phyloP scores from a whole-genome alignment of 208 protist species.

The Trypanosoma scelopori region DNA sequence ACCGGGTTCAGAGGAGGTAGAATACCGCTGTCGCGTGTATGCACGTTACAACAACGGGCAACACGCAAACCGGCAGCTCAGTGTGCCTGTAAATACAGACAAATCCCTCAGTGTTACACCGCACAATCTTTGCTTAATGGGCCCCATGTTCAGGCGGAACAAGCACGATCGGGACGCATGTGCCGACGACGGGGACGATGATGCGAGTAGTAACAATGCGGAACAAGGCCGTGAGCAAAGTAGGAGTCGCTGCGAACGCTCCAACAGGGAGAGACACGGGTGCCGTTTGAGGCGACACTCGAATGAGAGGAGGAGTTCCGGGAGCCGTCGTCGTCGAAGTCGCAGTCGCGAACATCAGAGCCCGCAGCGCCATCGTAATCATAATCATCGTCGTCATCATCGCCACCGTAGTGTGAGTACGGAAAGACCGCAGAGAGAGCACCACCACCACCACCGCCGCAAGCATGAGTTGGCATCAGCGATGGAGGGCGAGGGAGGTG shows the following conservation, averaged over 20 bases:
- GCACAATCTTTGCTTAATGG: conserved; percentile 19
- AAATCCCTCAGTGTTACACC: conserved; percentile 22
- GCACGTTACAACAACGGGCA: conserved; percentile 23
- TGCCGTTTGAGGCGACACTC: conserved; percentile 4
- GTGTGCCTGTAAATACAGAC: conserved; percentile 20
- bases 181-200: background rate
- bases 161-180: background rate
- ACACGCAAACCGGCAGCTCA: conserved; percentile 6
- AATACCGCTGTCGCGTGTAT: conserved; percentile 41
- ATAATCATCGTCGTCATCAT: background rate
- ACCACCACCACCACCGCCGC: background rate
- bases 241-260: conserved; percentile 7
- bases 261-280: conserved; percentile 7
- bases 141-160: conserved; percentile 10
- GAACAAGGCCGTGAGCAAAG: background rate
- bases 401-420: background rate
- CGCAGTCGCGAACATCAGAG: conserved; percentile 2
- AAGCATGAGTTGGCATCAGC: background rate
- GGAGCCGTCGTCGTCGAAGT: conserved; percentile 1
- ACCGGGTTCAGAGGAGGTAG: conserved; percentile 18
- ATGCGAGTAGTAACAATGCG: background rate
- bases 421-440: conserved; percentile 1
- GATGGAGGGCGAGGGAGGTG: background rate
- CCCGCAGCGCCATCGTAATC: background rate
- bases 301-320: background rate